Base-by-base conservation (phyloP, 345 rosid genomes). In the rapeseed (Brassica napus) region DNA sequence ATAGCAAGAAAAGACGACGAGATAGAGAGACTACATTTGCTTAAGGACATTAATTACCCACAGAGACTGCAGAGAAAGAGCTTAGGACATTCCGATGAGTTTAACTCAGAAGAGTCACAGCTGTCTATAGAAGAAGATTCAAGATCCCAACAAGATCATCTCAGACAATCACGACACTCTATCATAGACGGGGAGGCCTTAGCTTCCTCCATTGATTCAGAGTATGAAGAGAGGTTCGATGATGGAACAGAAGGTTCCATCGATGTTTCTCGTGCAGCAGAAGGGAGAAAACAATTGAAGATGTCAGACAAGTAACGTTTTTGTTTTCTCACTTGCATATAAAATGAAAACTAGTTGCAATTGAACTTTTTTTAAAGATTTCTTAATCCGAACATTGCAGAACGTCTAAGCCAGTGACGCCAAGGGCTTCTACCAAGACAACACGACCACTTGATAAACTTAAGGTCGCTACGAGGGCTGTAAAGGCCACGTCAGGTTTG, bases 1-100 rank as follows among this genome's bases (percentile, higher is more conserved):
- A 86, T 93, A 34, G 73, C 89, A 1, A 89, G 85, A 73, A 90
- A 91, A 73, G 97, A 95, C 39, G 94, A 88, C 5, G 98, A 95
- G 85, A 93, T 95, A 49, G 98, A 90, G 82, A 76, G 90, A 59
- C 78, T 95, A 81, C 96, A 88, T 35, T 71, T 89, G 77, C 86
- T 85, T 8, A 90, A 91, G 78, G 93, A 88, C 85, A 84, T 85
- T 0, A 94, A 92, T 77, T 76, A 70, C 52, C 74, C 78, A 11
- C 75, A 79, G 24, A 79, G 57, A 73, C 69, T 31, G 12, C 63
- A 2, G 37, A 68, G 21, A 60, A 79, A 79, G 31, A 68, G 32
- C 64, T 47, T 79, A 79, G 82, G 70, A 74, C 79, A 69, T 16
- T 62, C 75, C 52, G 79, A 74, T 10, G 79, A 80, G 1, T 69